Evolutionary conservation across 1,284 basidiomycete genomes (phyloP).

Genomic region (Kwoniella shivajii): DNA sequence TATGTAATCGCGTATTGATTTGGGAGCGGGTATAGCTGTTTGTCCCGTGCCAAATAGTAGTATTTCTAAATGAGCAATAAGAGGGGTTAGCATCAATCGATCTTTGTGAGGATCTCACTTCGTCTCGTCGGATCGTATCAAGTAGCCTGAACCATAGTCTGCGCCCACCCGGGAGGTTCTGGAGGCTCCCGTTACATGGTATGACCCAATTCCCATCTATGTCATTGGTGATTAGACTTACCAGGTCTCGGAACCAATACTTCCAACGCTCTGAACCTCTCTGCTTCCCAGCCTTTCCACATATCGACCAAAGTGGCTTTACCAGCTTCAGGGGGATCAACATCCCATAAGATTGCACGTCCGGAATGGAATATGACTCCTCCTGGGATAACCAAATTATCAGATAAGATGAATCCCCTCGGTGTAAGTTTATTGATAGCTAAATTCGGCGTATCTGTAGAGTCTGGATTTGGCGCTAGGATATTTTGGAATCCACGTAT

Average conservation of each 20-base stretch:
- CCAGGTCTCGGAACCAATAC: conserved; percentile 81
- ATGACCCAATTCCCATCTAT: no score
- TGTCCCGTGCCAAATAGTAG: conserved; percentile 85
- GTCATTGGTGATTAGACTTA: conserved; percentile 52
- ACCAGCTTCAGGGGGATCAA: conserved; percentile 59
- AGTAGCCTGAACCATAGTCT: no score
- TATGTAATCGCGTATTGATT: conserved; percentile 67
- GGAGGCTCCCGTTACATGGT: no score
- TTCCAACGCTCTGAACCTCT: conserved; percentile 78
- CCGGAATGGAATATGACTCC: conserved; percentile 84
- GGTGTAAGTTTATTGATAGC: conserved; percentile 45
- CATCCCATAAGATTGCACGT: conserved; percentile 87
- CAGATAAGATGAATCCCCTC: conserved; percentile 54
- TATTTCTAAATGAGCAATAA: conserved; percentile 66
- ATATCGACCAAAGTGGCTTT: conserved; percentile 33
- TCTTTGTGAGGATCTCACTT: no score
- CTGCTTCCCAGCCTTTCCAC: conserved; percentile 65
- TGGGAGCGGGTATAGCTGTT: conserved; percentile 70
- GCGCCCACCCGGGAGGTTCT: no score
- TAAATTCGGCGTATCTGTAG: conserved; percentile 19
- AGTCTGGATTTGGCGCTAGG: conserved; percentile 25
- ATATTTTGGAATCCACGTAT: conserved; percentile 26
- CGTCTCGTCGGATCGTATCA: no score
- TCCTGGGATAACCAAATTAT: conserved; percentile 72
- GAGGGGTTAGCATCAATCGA: no score